Evolutionary conservation across 768 basidiomycete species (phyloP), one percentile per base, ranked within the genome.

Genomic region (Leccinum fibrillosum): DNA sequence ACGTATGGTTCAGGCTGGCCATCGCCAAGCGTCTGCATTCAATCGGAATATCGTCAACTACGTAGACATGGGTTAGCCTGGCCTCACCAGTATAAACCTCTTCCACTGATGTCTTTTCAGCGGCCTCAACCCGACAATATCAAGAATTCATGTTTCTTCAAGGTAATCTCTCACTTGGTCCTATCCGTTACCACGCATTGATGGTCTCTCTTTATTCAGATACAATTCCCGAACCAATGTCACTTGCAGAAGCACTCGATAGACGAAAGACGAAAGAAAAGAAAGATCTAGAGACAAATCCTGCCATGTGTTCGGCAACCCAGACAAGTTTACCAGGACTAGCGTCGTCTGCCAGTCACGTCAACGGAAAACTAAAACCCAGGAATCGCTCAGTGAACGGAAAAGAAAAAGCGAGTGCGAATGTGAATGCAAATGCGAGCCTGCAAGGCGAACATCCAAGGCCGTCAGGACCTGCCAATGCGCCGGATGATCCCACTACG

Each of bases 131-230:
- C 3, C 77, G 80, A 54, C 82, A 83, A 64, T 84, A 84, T 61
- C 82, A 84, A 67, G 86, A 89, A 64, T 86, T 88, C 62, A 82
- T 81, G 78, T 89, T 89, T 62, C 80, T 90, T n/a, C 74, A 77
- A 73, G 88, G 89, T 86, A 62, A 51, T 71, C 28, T 9, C n/a
- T 39, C 49, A 9, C 12, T 21, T 32, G 2, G 11, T 52, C 37
- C 15, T 55, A 12, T 44, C 37, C 32, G 26, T 3, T 30, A 12
- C 15, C 26, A 30, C 48, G 9, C 47, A 47, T 32, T 56, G 32
- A 70, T 53, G 44, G 58, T 4, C 53, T 48, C 32, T 45, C 28
- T 35, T 30, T 17, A 17, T 49, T 34, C 64, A 91, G 89, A 89
- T 59, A 86, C 83, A 10, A 83, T 91, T 15, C 89, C 89, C 11